Conservation (phyloP, 192 early-diverging fungal genomes). For the Ambispora gerdemannii region DNA sequence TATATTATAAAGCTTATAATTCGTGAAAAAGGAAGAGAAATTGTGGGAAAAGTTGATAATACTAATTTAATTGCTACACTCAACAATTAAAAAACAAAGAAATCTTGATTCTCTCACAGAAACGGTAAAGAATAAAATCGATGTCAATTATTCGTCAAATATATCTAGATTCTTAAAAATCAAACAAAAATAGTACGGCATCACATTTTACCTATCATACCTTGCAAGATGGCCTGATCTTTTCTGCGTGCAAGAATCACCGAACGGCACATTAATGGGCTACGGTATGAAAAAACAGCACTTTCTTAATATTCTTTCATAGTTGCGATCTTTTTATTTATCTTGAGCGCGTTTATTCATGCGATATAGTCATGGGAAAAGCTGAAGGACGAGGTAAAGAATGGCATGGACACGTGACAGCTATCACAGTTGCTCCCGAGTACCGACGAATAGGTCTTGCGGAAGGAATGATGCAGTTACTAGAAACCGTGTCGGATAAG, state of each 20-base stretch:
- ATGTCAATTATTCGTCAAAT: background rate
- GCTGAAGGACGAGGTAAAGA: slow-evolving; percentile 82
- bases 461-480: slow-evolving; percentile 78
- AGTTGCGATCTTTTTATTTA: too few relatives aligned
- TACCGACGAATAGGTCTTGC: slow-evolving; percentile 90
- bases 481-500: slow-evolving; percentile 90
- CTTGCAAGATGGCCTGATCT: slow-evolving; percentile 92
- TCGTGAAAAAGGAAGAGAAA: too few relatives aligned
- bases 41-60: background rate
- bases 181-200: slow-evolving; percentile 70
- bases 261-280: slow-evolving; percentile 73
- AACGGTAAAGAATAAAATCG: slow-evolving; percentile 76
- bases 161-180: background rate
- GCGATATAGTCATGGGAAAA: slow-evolving; percentile 82
- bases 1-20: too few relatives aligned
- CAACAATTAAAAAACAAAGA: slow-evolving; percentile 38
- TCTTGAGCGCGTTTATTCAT: too few relatives aligned
- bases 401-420: slow-evolving; percentile 99
- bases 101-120: slow-evolving; percentile 94
- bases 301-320: too few relatives aligned
- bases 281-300: slow-evolving; percentile 79
- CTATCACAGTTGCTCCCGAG: slow-evolving; percentile 94
- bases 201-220: slow-evolving; percentile 91
- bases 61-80: background rate
- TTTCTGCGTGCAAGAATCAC: slow-evolving; percentile 78